A percentile compares a stretch with the other conserved stretches of the same genome.
Conservation (phyloP, 2,329 filamentous ascomycete genomes). For the Zymoseptoria pseudotritici region DNA sequence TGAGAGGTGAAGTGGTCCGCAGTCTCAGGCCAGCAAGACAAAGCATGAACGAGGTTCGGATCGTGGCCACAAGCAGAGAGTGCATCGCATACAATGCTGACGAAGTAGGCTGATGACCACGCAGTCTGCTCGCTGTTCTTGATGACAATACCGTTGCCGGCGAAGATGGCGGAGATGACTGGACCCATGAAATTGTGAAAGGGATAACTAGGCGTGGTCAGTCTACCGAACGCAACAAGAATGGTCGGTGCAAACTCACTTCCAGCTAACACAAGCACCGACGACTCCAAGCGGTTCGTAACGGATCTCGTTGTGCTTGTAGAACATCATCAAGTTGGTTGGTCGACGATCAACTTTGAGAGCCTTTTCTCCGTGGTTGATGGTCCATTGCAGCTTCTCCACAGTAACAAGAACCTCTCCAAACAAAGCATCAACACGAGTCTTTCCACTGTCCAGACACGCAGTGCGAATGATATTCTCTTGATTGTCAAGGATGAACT, state of each 20-base stretch:
- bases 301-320: constrained; percentile 82
- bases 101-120: constrained; percentile 82
- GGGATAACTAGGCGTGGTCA: constrained; percentile 21
- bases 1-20: constrained; percentile 80
- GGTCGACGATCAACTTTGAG: constrained; percentile 65
- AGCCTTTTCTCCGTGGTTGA: constrained; percentile 79
- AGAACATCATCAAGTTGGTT: constrained; percentile 88
- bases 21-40: constrained; percentile 80
- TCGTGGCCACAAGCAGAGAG: constrained; percentile 76
- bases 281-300: constrained; percentile 94
- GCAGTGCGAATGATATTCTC: constrained; percentile 77
- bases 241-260: constrained; percentile 49
- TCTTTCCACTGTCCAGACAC: constrained; percentile 91
- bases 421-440: constrained; percentile 85
- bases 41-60: constrained; percentile 70
- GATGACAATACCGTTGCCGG: constrained; percentile 84
- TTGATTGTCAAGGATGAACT: constrained; percentile 80
- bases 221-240: background rate
- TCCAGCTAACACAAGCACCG: constrained; percentile 90
- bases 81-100: constrained; percentile 68
- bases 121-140: constrained; percentile 94
- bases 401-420: constrained; percentile 91
- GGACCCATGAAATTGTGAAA: constrained; percentile 94
- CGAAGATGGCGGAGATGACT: constrained; percentile 81
- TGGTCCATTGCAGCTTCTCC: constrained; percentile 92